Evolutionary conservation across 2,329 filamentous ascomycete species (phyloP), one percentile per base, ranked within the genome.

Genomic region (Cladosporium sp.): DNA sequence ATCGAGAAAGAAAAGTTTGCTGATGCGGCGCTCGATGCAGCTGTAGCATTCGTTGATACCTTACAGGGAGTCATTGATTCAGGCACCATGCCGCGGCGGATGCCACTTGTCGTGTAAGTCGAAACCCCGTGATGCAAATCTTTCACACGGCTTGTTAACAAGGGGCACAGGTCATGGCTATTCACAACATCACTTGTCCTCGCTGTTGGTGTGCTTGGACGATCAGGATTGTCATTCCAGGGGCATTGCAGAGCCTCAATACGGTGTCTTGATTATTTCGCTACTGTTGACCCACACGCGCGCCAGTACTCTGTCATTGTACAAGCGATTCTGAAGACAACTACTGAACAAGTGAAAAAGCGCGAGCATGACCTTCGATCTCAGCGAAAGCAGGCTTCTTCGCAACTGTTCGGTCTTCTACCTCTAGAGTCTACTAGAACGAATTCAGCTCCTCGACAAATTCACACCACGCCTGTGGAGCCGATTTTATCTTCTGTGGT

Each of bases 141-240:
- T 3, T 55, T 21, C 18, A 33, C 5, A 8, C 8, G 11, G 50
- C 6, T 18, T 53, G 16, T 31, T 55, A 2, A 55, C 52, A 55
- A 4, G 3, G 2, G 11, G 1, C 10, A 46, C 14, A 72, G 72
- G 29, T 73, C 72, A 2, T 75, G 73, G 73, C 67, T 75, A 1
- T 75, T 75, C 60, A 71, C 72, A 0, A 69, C 71, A n/a, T 70
- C 73, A 7, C 69, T 75, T 8, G 72, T 74, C 0, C 69, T 75
- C 1, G 72, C 71, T 21, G 68, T 74, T 11, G 74, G 71, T 2
- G 65, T 72, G 1, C 65, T 75, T 2, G 72, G 72, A 8, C 68
- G 70, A 16, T 70, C 69, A 21, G 74, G 73, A 16, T 55, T 70
- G 16, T 64, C 67, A 11, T 70, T 72, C 23, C 69, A 74, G 46